These are phyloP conservation scores for Phytophthora hibernalis DNA, from an alignment of 352 stramenopile genomes.

Conservation along the genomic window DNA sequence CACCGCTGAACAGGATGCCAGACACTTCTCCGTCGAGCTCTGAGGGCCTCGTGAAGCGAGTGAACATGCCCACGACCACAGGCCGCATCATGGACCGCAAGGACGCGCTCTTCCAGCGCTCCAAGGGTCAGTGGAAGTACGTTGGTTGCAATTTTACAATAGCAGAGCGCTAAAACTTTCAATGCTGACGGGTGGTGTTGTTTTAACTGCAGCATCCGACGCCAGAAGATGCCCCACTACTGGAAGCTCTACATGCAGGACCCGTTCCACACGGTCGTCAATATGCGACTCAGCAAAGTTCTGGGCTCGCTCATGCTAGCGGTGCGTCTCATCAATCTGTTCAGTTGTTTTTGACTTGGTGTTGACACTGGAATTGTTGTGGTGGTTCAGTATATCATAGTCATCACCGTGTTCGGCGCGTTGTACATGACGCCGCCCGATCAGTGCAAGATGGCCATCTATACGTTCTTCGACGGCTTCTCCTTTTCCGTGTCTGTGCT, in stretches of 20 bases:
- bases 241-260: conserved; percentile 88
- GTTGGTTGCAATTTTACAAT: conserved; percentile 18
- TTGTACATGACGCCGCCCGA: conserved; percentile 78
- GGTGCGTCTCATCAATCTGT: conserved; percentile 32
- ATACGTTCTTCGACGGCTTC: conserved; percentile 76
- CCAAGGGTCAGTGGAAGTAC: conserved; percentile 83
- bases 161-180: conserved; percentile 5
- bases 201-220: conserved; percentile 62
- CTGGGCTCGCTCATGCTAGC: conserved; percentile 43
- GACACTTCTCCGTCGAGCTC: conserved; percentile 29
- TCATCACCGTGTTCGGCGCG: conserved; percentile 71
- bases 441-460: conserved; percentile 75
- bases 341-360: background rate
- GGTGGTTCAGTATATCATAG: conserved; percentile 61
- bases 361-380: background rate
- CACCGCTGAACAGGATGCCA: conserved; percentile 9
- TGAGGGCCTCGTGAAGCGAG: conserved; percentile 26
- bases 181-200: conserved; percentile 8
- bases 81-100: conserved; percentile 79
- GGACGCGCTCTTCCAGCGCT: conserved; percentile 69
- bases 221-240: conserved; percentile 78
- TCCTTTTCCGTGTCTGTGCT: conserved; percentile 84
- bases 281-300: conserved; percentile 86
- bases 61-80: conserved; percentile 43
- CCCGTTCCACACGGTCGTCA: conserved; percentile 85